Evolutionary conservation across 2,329 filamentous ascomycete species (phyloP), one percentile per base, ranked within the genome.

Genomic region (Talaromyces sp.): DNA sequence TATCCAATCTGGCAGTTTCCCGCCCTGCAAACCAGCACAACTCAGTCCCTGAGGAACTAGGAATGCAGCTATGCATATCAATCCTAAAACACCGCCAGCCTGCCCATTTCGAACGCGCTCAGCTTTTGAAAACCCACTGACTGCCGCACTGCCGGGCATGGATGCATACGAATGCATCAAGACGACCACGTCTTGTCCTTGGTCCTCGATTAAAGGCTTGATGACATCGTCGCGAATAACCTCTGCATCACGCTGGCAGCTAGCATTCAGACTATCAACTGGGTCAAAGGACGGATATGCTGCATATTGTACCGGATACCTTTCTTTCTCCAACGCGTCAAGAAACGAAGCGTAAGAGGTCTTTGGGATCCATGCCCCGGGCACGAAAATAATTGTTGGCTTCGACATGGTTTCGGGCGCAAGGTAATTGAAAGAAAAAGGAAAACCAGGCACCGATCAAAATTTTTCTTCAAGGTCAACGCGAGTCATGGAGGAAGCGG

Each of bases 301-400:
- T 5, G 73, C 67, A 6, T 68, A 71, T 53, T 65, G 65, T 3
- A 69, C 68, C 11, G 65, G 54, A 58, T 71, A 77, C 6, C 72
- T 74, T 14, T 67, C 66, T 1, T 27, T 55, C 7, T 65, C 61
- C 12, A 79, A 69, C 1, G 65, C 67, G 12, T 69, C 54, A 1
- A 70, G 66, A 10, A 75, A 68, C 7, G 66, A 64, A 12, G 70
- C 61, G 54, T 74, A 79, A 55, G 68, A 67, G 9, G 61, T 62
- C 2, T 72, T 66, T 0, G 66, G 62, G 58, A 79, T 71, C 75
- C 74, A 79, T 1, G 75, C 75, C 8, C 77, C 75, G 0, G 77
- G 75, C 17, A 72, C 68, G 52, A 79, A 70, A 7, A 78, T 64
- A 19, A 79, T 65, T 9, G 65, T 65, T 11, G 64, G 54, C 29